These are phyloP conservation scores for Eremothecium sinecaudum DNA, from an alignment of 1,139 yeast genomes.

Conservation along the genomic window DNA sequence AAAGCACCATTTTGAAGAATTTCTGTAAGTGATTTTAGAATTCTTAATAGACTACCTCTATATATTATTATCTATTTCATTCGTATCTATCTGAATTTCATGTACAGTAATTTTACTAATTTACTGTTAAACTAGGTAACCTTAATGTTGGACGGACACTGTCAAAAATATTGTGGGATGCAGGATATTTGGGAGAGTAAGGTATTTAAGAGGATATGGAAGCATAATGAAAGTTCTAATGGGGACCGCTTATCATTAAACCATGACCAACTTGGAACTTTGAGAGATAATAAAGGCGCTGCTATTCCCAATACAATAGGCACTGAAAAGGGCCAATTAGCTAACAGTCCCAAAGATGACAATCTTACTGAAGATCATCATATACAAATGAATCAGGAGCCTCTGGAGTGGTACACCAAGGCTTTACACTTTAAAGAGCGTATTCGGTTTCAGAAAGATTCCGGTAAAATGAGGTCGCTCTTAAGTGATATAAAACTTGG, in stretches of 20 bases:
- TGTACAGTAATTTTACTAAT: too few species aligned
- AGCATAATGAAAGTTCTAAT: constrained; percentile 17
- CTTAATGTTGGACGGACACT: too few species aligned
- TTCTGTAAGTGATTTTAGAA: too few species aligned
- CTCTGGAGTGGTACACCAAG: constrained; percentile 14
- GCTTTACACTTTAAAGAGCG: constrained; percentile 15
- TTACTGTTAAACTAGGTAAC: too few species aligned
- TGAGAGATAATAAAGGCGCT: background rate
- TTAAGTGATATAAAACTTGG: constrained; percentile 41
- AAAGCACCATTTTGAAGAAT: too few species aligned
- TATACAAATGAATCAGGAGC: constrained; percentile 10
- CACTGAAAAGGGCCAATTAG: constrained; percentile 5
- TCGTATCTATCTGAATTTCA: too few species aligned
- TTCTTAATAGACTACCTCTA: too few species aligned
- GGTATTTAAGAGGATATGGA: constrained; percentile 20
- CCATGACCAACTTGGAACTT: constrained; percentile 10
- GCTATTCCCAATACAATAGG: constrained; percentile 2
- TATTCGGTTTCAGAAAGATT: constrained; percentile 14
- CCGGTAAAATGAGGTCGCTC: constrained; percentile 28
- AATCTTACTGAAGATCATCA: too few species aligned
- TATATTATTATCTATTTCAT: too few species aligned
- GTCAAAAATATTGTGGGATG: too few species aligned
- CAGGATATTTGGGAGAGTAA: constrained; percentile 18
- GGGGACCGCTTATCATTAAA: constrained; percentile 13
- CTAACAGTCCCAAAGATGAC: too few species aligned